A percentile compares a stretch with the other conserved stretches of the same genome.
Evolutionary conservation across 1,284 basidiomycete species (phyloP).

Genomic region (Inonotus hispidus): DNA sequence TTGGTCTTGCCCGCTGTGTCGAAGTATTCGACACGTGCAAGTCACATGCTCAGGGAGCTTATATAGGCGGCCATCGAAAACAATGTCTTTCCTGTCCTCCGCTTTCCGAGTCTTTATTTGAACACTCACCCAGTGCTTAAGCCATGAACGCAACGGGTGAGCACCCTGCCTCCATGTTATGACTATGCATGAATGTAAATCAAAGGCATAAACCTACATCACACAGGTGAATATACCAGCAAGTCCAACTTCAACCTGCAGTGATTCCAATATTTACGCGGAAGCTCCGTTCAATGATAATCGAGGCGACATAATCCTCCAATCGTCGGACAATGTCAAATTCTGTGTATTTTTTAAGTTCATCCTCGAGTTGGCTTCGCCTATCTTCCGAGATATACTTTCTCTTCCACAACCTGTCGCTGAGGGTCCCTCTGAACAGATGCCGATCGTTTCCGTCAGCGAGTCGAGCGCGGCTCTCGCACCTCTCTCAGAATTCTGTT

Average conservation of each 20-base stretch:
- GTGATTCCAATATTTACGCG: not conserved
- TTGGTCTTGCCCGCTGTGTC: too few species aligned
- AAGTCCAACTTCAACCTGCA: not conserved
- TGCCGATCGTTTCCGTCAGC: not conserved
- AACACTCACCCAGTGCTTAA: too few species aligned
- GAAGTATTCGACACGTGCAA: too few species aligned
- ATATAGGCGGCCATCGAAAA: too few species aligned
- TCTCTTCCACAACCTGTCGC: not conserved
- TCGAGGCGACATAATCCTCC: not conserved
- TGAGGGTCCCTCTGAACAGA: not conserved
- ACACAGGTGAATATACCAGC: not conserved
- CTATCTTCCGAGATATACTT: not conserved
- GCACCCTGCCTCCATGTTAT: too few species aligned
- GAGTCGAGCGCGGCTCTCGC: not conserved
- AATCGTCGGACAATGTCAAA: not conserved
- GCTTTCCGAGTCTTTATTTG: too few species aligned
- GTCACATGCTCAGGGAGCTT: too few species aligned
- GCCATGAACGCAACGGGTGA: too few species aligned
- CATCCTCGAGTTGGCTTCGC: not conserved
- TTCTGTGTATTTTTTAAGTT: not conserved
- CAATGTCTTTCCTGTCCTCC: too few species aligned
- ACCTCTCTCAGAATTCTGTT: not conserved
- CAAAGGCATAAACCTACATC: not conserved
- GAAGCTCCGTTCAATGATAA: not conserved
- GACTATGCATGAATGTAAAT: too few species aligned